Conservation (phyloP, 2,329 filamentous ascomycete species). For the Talaromyces piceae region DNA sequence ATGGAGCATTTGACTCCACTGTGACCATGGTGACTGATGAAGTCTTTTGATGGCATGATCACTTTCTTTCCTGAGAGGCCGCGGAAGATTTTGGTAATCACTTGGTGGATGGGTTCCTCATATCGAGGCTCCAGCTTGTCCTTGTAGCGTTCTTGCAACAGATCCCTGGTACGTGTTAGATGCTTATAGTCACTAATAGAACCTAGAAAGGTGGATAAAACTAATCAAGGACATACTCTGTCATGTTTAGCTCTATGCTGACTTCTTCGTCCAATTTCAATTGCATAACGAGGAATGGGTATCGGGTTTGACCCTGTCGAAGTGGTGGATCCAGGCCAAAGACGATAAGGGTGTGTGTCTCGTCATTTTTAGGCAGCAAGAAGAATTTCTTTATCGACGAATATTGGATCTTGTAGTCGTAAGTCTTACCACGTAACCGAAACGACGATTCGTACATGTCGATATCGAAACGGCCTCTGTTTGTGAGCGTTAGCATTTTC, state of each 20-base stretch:
- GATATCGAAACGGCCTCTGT: slow-evolving; percentile 95
- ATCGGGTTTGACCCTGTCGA: slow-evolving; percentile 92
- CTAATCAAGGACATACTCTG: slow-evolving; percentile 47
- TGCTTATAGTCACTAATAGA: neutral
- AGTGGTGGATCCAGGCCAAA: slow-evolving; percentile 91
- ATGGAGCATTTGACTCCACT: slow-evolving; percentile 99
- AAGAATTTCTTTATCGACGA: slow-evolving; percentile 98
- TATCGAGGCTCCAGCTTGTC: slow-evolving; percentile 84
- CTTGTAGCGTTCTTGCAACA: slow-evolving; percentile 78
- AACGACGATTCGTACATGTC: slow-evolving; percentile 99
- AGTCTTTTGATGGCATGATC: slow-evolving; percentile 87
- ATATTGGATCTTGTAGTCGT: slow-evolving; percentile 99
- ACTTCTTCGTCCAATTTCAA: slow-evolving; percentile 98
- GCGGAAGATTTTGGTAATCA: slow-evolving; percentile 91
- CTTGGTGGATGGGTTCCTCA: slow-evolving; percentile 85
- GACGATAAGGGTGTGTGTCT: slow-evolving; percentile 89
- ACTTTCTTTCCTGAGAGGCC: slow-evolving; percentile 93
- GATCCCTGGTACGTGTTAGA: slow-evolving; percentile 42
- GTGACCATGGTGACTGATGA: slow-evolving; percentile 81
- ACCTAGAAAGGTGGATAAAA: neutral
- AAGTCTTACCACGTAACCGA: slow-evolving; percentile 94
- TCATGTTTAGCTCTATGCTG: slow-evolving; percentile 91
- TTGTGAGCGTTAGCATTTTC: slow-evolving; percentile 17
- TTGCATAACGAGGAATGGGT: slow-evolving; percentile 98
- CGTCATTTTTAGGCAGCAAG: slow-evolving; percentile 96